These are phyloP conservation scores for Venturia nashicola DNA, from an alignment of 2,329 filamentous ascomycete species.

Conservation along the genomic window DNA sequence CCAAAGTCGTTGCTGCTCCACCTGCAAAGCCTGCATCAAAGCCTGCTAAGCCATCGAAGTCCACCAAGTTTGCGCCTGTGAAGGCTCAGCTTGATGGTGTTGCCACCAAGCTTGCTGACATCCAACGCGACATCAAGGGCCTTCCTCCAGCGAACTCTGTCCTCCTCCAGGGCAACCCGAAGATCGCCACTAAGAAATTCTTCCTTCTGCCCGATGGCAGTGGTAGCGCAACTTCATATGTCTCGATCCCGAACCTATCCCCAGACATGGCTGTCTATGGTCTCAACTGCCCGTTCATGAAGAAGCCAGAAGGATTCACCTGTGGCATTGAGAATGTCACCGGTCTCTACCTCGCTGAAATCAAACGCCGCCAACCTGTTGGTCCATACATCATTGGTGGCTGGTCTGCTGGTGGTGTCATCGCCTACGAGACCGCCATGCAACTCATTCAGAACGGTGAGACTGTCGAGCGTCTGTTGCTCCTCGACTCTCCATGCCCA, in stretches of 20 bases:
- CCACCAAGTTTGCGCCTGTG: constrained; percentile 32
- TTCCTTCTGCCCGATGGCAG: constrained; percentile 41
- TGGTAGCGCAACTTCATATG: constrained; percentile 56
- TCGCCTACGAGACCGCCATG: constrained; percentile 39
- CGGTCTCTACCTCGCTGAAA: constrained; percentile 53
- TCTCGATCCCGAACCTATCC: constrained; percentile 43
- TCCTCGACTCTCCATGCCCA: constrained; percentile 42
- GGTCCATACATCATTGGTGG: constrained; percentile 46
- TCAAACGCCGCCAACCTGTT: constrained; percentile 55
- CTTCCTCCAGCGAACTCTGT: constrained; percentile 41
- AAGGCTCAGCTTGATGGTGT: constrained; percentile 35
- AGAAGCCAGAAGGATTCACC: constrained; percentile 51
- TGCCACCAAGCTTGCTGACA: constrained; percentile 31
- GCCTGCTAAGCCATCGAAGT: constrained; percentile 13
- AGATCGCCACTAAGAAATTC: constrained; percentile 42
- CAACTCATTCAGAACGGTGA: constrained; percentile 37
- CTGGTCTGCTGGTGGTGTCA: constrained; percentile 44
- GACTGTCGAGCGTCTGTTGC: constrained; percentile 36
- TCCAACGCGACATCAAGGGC: constrained; percentile 26
- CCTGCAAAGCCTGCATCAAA: constrained; percentile 11
- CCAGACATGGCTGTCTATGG: constrained; percentile 39
- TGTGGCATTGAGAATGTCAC: constrained; percentile 56
- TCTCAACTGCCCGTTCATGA: constrained; percentile 61
- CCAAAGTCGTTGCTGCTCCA: constrained; percentile 18
- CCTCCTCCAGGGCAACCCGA: constrained; percentile 45